Base-by-base conservation (phyloP, 2,329 filamentous ascomycete genomes). In the Acephala macrosclerotiorum region DNA sequence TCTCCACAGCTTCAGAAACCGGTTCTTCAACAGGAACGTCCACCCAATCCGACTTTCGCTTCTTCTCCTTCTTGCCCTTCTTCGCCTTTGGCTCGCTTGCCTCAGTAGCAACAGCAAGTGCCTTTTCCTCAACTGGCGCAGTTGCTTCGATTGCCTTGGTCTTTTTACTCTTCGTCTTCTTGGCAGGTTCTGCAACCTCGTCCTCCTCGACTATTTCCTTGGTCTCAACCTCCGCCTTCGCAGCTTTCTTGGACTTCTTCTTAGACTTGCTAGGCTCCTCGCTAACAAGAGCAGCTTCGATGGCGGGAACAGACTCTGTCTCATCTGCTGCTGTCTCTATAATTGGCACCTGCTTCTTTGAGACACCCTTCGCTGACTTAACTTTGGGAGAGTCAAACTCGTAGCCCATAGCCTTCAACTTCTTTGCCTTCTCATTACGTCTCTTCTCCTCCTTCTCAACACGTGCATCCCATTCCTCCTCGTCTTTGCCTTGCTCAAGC, bases 401-500 rank as follows among this genome's bases (percentile, higher is more conserved):
- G 79, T 99, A 98, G 11, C 91, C 95, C 66, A 96, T 79, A 49
- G 85, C 88, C 84, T 92, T 90, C 71, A 97, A 81, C 81, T 92
- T 91, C 76, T 91, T 87, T 1, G 87, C 88, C 79, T 93, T 91
- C 70, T 84, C 83, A 42, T 82, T 80, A 62, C 96, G 85, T 79
- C 87, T 89, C 77, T 86, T 83, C 78, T 91, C 86, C 82, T 97
- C 94, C 73, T 86, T 88, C 61, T 84, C 81, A 62, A 96, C 87
- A 77, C 89, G 91, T 80, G 87, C 87, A 66, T 89, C 83, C 96
- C 96, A 99, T n/a, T 84, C 83, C 40, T 90, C 87, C 75, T 93
- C 88, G 22, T 90, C 87, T 71, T 87, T 86, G 49, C 92, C 91
- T 76, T 90, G 88, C 74, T 90, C 88, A 70, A 98, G 84, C 73